Percentiles rank a stretch among this genome's conserved stretches.
Evolutionary conservation across 2,329 filamentous ascomycete genomes (phyloP).

Genomic region (Fusarium setosum): DNA sequence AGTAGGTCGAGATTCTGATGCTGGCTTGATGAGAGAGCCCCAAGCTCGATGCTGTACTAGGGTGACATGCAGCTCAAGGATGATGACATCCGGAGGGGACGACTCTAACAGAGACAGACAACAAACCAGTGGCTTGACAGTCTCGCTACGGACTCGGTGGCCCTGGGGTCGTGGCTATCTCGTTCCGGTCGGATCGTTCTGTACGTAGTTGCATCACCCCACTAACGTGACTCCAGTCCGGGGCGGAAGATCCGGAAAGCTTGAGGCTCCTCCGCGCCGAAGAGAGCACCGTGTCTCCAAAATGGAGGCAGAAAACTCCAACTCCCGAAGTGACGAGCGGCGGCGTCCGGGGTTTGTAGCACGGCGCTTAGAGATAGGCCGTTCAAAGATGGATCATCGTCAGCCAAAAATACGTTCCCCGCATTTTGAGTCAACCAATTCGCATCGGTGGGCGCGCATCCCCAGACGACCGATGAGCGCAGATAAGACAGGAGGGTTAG

Average conservation of each 20-base stretch:
- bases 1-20: too few species aligned
- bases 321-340: too few species aligned
- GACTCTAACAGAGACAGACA: neutral
- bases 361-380: too few species aligned
- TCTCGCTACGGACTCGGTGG: too few species aligned
- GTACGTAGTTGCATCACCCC: constrained; percentile 20
- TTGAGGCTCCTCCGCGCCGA: constrained; percentile 26
- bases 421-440: too few species aligned
- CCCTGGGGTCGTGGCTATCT: too few species aligned
- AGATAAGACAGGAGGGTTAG: neutral
- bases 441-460: too few species aligned
- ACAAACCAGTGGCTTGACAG: too few species aligned
- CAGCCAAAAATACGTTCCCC: too few species aligned
- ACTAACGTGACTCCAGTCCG: constrained; percentile 27
- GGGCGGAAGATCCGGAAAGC: constrained; percentile 40
- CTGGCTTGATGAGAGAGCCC: neutral
- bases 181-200: constrained; percentile 23
- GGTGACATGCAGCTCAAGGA: constrained; percentile 30
- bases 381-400: too few species aligned
- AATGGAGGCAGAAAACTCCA: too few species aligned
- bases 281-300: neutral
- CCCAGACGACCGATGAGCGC: neutral
- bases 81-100: constrained; percentile 21
- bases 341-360: too few species aligned
- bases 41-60: constrained; percentile 8